Evolutionary conservation across 129 eudicot genomes (phyloP).

Genomic region (Flaveria sonorensis): DNA sequence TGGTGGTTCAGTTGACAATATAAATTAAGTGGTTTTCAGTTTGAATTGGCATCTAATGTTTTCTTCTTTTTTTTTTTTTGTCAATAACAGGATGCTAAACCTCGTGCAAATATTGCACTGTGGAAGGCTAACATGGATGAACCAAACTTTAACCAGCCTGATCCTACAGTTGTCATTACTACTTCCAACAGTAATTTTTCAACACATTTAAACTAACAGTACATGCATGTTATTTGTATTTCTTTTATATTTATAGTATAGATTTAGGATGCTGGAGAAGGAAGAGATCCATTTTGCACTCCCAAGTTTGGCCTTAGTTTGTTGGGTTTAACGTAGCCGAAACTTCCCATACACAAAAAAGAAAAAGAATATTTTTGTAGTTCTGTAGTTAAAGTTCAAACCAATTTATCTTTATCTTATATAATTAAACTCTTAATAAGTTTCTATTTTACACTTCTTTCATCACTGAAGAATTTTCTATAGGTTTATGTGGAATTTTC

Average conservation of each 20-base stretch:
- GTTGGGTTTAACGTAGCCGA: constrained; percentile 26
- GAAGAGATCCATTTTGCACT: constrained; percentile 58
- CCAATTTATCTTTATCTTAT: not conserved
- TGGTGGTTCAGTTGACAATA: not conserved
- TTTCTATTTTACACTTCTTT: not conserved
- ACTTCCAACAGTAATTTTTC: constrained; percentile 63
- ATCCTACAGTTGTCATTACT: constrained; percentile 76
- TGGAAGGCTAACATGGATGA: constrained; percentile 96
- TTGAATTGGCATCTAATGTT: not conserved
- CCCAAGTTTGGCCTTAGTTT: constrained; percentile 70
- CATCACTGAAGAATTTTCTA: not conserved
- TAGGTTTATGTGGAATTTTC: constrained; percentile 13
- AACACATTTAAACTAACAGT: constrained; percentile 28
- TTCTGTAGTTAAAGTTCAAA: not conserved
- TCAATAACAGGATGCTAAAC: constrained; percentile 78
- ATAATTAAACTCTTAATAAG: not conserved
- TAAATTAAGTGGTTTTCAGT: not conserved
- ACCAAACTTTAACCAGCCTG: constrained; percentile 70
- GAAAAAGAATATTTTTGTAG: not conserved
- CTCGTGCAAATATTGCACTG: constrained; percentile 65
- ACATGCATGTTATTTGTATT: constrained; percentile 36
- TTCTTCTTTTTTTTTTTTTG: constrained; percentile 15
- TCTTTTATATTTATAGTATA: constrained; percentile 50
- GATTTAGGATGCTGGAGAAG: constrained; percentile 69
- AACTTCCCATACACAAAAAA: constrained; percentile 8